Evolutionary conservation across 1,284 basidiomycete species (phyloP).

Genomic region (Wolfiporia cocos): DNA sequence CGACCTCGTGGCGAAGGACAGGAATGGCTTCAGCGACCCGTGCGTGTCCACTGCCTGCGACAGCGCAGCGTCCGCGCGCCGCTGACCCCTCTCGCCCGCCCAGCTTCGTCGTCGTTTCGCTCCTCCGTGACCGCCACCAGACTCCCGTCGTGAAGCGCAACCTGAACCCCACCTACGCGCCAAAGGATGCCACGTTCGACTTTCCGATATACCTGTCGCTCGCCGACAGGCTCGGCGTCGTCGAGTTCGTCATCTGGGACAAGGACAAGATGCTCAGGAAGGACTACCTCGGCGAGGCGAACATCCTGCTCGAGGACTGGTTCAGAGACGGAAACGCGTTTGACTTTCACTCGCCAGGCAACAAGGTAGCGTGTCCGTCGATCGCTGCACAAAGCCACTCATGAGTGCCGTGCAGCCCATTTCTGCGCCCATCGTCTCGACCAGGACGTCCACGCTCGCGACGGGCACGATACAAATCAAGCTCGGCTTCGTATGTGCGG

Average conservation of each 20-base stretch:
- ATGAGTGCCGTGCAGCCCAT: conserved; percentile 9
- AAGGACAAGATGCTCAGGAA: conserved; percentile 84
- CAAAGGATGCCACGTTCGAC: conserved; percentile 81
- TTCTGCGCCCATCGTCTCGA: conserved; percentile 46
- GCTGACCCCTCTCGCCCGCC: neutral
- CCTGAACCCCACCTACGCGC: conserved; percentile 67
- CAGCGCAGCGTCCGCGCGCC: neutral
- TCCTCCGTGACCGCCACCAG: conserved; percentile 60
- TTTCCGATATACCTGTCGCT: conserved; percentile 77
- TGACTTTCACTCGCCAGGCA: conserved; percentile 50
- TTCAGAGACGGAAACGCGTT: conserved; percentile 50
- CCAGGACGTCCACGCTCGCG: conserved; percentile 51
- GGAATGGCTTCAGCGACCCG: conserved; percentile 70
- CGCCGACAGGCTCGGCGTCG: conserved; percentile 64
- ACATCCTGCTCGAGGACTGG: conserved; percentile 77
- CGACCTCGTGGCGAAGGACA: conserved; percentile 56
- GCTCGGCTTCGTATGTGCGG: conserved; percentile 80
- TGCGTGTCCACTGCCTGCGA: conserved; percentile 30
- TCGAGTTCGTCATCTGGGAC: conserved; percentile 93
- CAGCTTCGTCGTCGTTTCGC: conserved; percentile 70
- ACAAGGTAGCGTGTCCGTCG: conserved; percentile 41
- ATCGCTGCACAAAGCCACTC: neutral
- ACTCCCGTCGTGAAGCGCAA: conserved; percentile 81
- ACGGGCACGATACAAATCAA: conserved; percentile 67
- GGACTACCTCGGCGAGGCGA: conserved; percentile 90